Percentiles rank a stretch among this genome's conserved stretches.
These are phyloP conservation scores for Globisporangium emineosum DNA, from an alignment of 352 stramenopile species.

Conservation along the genomic window DNA sequence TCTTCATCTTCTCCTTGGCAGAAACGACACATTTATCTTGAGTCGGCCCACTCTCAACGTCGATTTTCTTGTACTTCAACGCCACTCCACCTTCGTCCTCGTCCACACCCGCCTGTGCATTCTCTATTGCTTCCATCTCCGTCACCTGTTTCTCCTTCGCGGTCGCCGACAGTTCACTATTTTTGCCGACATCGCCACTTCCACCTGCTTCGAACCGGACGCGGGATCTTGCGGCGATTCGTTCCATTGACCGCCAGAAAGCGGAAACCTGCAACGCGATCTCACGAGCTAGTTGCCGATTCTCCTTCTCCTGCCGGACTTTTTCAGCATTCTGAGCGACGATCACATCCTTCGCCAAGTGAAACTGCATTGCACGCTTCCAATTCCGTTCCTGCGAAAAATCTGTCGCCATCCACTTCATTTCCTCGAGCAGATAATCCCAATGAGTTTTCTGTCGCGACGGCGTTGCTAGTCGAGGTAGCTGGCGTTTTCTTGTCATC, in stretches of 20 bases:
- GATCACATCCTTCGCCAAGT: slow-evolving; percentile 59
- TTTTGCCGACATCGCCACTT: slow-evolving; percentile 2
- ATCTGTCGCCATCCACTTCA: slow-evolving; percentile 96
- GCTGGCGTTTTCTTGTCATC: slow-evolving; percentile 65
- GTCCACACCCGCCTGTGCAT: neutral
- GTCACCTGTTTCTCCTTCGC: slow-evolving; percentile 3
- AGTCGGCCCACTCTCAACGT: slow-evolving; percentile 17
- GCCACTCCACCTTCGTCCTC: slow-evolving; percentile 16
- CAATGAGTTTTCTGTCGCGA: slow-evolving; percentile 78
- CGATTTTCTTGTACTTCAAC: slow-evolving; percentile 44
- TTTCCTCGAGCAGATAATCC: slow-evolving; percentile 95
- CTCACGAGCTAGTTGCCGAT: slow-evolving; percentile 57
- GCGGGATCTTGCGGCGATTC: slow-evolving; percentile 73
- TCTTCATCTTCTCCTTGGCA: slow-evolving; percentile 29
- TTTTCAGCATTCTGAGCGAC: slow-evolving; percentile 66
- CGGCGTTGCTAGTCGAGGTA: slow-evolving; percentile 58
- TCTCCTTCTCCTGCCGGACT: slow-evolving; percentile 61
- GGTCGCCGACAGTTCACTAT: neutral
- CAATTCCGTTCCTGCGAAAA: slow-evolving; percentile 97
- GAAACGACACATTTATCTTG: slow-evolving; percentile 10
- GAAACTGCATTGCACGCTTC: slow-evolving; percentile 81
- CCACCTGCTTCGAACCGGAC: slow-evolving; percentile 51
- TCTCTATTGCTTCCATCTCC: slow-evolving; percentile 17
- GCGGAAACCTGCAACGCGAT: slow-evolving; percentile 70
- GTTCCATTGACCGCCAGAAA: slow-evolving; percentile 85